Conservation (phyloP, 306 rosid species). For the Dalbergia cochinchinensis region DNA sequence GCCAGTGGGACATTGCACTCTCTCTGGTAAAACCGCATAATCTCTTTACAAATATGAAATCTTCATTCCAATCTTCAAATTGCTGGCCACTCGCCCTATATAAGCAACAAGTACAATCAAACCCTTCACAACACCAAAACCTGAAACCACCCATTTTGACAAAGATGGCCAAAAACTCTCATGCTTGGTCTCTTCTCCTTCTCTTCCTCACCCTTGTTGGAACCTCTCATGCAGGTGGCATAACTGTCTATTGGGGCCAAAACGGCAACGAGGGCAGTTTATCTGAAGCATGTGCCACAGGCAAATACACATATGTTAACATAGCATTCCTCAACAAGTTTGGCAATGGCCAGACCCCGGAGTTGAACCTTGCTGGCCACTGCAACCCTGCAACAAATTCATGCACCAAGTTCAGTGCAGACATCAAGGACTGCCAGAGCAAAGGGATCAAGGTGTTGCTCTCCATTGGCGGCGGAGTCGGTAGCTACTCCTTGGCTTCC, state of each 20-base stretch:
- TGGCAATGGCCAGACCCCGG: constrained; percentile 61
- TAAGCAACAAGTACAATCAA: constrained; percentile 30
- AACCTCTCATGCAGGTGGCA: constrained; percentile 53
- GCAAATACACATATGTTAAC: constrained; percentile 60
- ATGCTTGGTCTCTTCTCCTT: constrained; percentile 24
- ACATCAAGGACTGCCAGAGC: constrained; percentile 64
- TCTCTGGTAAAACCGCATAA: constrained; percentile 6
- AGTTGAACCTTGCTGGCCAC: constrained; percentile 73
- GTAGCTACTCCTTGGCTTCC: constrained; percentile 68
- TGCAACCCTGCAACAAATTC: constrained; percentile 62
- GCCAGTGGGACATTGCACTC: constrained; percentile 26
- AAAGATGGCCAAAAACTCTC: constrained; percentile 32
- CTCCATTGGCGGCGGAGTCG: constrained; percentile 73
- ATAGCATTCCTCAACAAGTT: constrained; percentile 56
- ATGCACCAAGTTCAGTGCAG: constrained; percentile 53
- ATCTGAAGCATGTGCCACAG: constrained; percentile 67
- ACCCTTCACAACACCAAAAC: constrained; percentile 24
- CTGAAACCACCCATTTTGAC: background rate
- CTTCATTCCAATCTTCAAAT: constrained; percentile 35
- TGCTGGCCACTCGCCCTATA: constrained; percentile 16
- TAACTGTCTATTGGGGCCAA: constrained; percentile 88
- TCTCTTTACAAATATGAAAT: constrained; percentile 7
- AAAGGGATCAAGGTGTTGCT: constrained; percentile 69
- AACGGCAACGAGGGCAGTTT: constrained; percentile 72
- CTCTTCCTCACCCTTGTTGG: constrained; percentile 32